phyloP scores from a whole-genome alignment of 768 basidiomycete genomes.

The Suillus luteus region DNA sequence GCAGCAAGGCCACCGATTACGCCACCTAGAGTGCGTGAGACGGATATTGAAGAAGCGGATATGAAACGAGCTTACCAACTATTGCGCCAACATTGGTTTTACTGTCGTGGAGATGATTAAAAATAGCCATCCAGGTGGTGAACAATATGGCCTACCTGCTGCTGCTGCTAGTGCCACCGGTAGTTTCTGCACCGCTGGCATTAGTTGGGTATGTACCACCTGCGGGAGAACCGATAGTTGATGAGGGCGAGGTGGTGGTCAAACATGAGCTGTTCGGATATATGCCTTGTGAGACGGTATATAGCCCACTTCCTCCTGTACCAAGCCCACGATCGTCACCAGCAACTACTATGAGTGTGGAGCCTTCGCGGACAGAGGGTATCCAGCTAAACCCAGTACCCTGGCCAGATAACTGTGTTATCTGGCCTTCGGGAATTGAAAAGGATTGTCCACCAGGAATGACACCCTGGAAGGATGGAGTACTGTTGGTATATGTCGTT shows the following conservation, averaged over 20 bases:
- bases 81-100: slow-evolving; percentile 50
- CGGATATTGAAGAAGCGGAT: slow-evolving; percentile 13
- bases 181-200: slow-evolving; percentile 38
- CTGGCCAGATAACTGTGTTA: slow-evolving; percentile 44
- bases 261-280: slow-evolving; percentile 57
- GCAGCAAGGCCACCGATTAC: slow-evolving; percentile 59
- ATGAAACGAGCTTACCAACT: slow-evolving; percentile 39
- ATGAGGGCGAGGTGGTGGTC: slow-evolving; percentile 63
- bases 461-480: slow-evolving; percentile 63
- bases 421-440: slow-evolving; percentile 50
- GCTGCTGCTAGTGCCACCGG: slow-evolving; percentile 21
- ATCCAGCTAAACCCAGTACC: slow-evolving; percentile 75
- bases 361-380: slow-evolving; percentile 62
- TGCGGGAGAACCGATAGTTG: slow-evolving; percentile 75
- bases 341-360: slow-evolving; percentile 64
- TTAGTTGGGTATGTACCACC: slow-evolving; percentile 72
- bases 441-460: slow-evolving; percentile 84
- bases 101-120: slow-evolving; percentile 15
- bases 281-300: slow-evolving; percentile 55
- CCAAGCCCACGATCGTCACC: slow-evolving; percentile 71
- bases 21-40: slow-evolving; percentile 39
- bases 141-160: slow-evolving; percentile 26
- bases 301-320: slow-evolving; percentile 62
- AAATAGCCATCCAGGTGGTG: neutral
- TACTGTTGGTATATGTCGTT: slow-evolving; percentile 37